Evolutionary conservation across 2,329 filamentous ascomycete genomes (phyloP).

Genomic region (Rugonectria rugulosa): DNA sequence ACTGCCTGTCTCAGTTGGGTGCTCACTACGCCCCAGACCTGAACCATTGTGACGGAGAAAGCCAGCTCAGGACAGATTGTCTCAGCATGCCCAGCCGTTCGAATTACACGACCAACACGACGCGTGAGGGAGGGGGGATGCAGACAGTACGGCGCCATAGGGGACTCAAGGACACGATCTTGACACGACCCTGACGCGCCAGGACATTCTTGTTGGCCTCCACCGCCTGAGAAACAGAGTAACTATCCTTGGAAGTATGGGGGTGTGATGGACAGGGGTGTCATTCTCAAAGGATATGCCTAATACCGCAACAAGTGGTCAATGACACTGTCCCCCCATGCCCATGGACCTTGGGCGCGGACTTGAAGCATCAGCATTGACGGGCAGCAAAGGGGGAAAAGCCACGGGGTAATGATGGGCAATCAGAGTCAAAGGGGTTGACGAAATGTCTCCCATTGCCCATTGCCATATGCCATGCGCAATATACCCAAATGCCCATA

Average conservation of each 20-base stretch:
- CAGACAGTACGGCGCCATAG: constrained; percentile 10
- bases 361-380: neutral
- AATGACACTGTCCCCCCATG: constrained; percentile 16
- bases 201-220: constrained; percentile 11
- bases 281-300: neutral
- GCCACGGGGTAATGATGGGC: neutral
- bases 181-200: constrained; percentile 25
- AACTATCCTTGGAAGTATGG: constrained; percentile 3
- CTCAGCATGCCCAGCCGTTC: neutral
- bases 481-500: constrained; percentile 12
- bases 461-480: too few relatives aligned
- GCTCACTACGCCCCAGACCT: constrained; percentile 26
- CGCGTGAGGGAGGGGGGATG: constrained; percentile 6
- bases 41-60: constrained; percentile 16
- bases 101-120: constrained; percentile 18
- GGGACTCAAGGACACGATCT: constrained; percentile 17
- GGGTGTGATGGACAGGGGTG: neutral
- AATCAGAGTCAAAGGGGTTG: too few relatives aligned
- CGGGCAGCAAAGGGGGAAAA: constrained; percentile 2
- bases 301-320: constrained; percentile 5
- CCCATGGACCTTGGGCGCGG: constrained; percentile 8
- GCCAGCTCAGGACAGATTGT: neutral
- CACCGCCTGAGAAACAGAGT: constrained; percentile 3
- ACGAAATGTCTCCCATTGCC: too few relatives aligned
- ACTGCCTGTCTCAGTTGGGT: constrained; percentile 30